phyloP scores from a whole-genome alignment of 106 monocot genomes.

The Dendrobium huoshanense region DNA sequence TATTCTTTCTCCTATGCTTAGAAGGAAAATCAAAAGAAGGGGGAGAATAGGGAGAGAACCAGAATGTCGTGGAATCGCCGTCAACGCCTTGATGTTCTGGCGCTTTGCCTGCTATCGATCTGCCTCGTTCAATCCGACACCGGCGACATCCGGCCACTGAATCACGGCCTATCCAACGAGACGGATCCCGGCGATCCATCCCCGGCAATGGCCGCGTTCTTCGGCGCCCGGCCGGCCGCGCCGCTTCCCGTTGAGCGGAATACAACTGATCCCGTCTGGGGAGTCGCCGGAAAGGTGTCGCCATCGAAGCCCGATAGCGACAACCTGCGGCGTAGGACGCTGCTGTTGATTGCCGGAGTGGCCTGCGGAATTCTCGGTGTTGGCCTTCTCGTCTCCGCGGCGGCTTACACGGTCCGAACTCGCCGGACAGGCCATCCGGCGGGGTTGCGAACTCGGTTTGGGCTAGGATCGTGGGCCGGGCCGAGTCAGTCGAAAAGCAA shows the following conservation, averaged over 20 bases:
- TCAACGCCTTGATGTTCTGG: background rate
- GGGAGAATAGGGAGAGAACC: no score
- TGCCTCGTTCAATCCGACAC: background rate
- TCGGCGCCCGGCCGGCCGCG: slow-evolving; percentile 5
- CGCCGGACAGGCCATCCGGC: background rate
- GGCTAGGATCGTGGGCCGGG: background rate
- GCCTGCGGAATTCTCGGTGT: slow-evolving; percentile 12
- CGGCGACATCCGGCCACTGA: background rate
- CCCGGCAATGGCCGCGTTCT: slow-evolving; percentile 15
- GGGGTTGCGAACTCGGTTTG: background rate
- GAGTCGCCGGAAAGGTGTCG: slow-evolving; percentile 1
- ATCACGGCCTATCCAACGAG: slow-evolving; percentile 15
- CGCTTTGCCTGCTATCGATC: slow-evolving; percentile 1
- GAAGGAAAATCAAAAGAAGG: background rate
- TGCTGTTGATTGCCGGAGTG: slow-evolving; percentile 13
- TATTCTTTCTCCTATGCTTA: background rate
- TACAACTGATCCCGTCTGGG: slow-evolving; percentile 9
- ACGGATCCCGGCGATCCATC: slow-evolving; percentile 1
- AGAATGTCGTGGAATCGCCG: slow-evolving; percentile 4
- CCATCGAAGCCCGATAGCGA: background rate
- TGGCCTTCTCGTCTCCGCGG: slow-evolving; percentile 6
- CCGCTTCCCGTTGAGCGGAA: background rate
- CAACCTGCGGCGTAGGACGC: background rate
- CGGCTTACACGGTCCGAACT: slow-evolving; percentile 2
- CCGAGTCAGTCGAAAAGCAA: background rate